Conservation (phyloP, 2,329 filamentous ascomycete genomes). For the Ciborinia camelliae region DNA sequence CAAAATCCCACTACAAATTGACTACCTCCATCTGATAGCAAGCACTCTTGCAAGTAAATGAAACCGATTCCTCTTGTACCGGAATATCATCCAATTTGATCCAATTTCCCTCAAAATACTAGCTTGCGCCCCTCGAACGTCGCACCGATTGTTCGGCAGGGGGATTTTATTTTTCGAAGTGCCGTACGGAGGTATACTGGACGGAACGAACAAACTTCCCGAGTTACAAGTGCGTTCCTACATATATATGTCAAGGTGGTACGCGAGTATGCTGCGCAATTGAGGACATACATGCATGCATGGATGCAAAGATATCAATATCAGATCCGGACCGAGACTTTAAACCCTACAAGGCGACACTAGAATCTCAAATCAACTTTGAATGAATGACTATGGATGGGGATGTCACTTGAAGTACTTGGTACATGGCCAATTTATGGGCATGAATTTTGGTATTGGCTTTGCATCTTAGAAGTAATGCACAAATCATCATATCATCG, state of each 20-base stretch:
- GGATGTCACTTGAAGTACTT: conserved; percentile 16
- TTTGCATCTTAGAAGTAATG: not conserved
- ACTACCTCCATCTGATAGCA: conserved; percentile 12
- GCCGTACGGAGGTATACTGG: conserved; percentile 15
- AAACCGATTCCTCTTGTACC: not conserved
- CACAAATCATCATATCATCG: not conserved
- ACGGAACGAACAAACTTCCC: conserved; percentile 14
- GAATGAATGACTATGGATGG: not conserved
- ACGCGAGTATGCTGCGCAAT: conserved; percentile 15
- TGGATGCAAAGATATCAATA: conserved; percentile 13
- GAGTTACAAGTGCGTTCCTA: conserved; percentile 13
- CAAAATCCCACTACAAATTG: not conserved
- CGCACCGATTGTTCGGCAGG: conserved; percentile 6
- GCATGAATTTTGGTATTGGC: conserved; percentile 5
- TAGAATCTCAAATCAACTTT: not conserved
- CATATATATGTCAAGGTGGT: not conserved
- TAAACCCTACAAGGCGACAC: conserved; percentile 9
- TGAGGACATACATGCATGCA: conserved; percentile 9
- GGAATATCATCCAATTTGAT: not conserved
- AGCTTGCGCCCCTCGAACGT: not conserved
- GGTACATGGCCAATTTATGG: conserved; percentile 8
- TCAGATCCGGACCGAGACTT: conserved; percentile 17
- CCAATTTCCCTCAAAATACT: not conserved
- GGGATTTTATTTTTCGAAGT: conserved; percentile 12
- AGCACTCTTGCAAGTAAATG: not conserved